Percentiles rank a stretch among this genome's conserved stretches.
These are phyloP conservation scores for Hibiscus mutabilis DNA, from an alignment of 345 rosid genomes.

Conservation along the genomic window DNA sequence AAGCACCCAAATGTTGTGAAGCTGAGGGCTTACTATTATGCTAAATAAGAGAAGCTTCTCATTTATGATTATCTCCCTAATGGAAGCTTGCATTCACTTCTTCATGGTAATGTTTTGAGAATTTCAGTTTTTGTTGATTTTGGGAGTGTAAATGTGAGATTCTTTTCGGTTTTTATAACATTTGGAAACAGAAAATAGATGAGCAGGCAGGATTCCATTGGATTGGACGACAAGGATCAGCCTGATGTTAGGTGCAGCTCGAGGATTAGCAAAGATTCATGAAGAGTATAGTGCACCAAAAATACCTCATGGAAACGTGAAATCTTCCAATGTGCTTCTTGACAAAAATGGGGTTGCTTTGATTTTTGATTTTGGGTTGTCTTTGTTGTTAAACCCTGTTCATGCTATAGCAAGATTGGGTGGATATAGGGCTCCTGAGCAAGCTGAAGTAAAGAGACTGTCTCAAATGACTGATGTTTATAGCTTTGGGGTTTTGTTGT, in stretches of 20 bases:
- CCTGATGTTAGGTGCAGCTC: conserved; percentile 75
- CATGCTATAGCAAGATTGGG: conserved; percentile 80
- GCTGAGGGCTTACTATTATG: conserved; percentile 81
- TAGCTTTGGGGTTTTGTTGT: conserved; percentile 71
- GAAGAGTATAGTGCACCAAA: conserved; percentile 52
- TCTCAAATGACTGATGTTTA: conserved; percentile 88
- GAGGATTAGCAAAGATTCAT: conserved; percentile 80
- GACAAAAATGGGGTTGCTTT: conserved; percentile 85
- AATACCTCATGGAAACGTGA: conserved; percentile 84
- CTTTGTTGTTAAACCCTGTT: conserved; percentile 73
- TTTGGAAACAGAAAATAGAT: conserved; percentile 50
- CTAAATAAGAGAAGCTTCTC: conserved; percentile 88
- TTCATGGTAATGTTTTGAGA: conserved; percentile 49
- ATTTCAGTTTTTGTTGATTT: background rate
- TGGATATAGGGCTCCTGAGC: conserved; percentile 98
- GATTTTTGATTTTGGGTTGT: conserved; percentile 81
- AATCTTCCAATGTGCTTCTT: conserved; percentile 71
- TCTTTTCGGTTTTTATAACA: background rate
- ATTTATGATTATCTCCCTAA: conserved; percentile 89
- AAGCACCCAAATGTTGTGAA: conserved; percentile 68
- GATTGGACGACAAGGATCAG: conserved; percentile 98
- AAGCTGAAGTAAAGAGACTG: conserved; percentile 64
- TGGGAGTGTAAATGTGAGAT: background rate
- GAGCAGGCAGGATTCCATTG: conserved; percentile 85
- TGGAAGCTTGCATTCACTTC: conserved; percentile 79